These are phyloP conservation scores for Xylaria sp. DNA, from an alignment of 2,329 filamentous ascomycete genomes.

Conservation along the genomic window DNA sequence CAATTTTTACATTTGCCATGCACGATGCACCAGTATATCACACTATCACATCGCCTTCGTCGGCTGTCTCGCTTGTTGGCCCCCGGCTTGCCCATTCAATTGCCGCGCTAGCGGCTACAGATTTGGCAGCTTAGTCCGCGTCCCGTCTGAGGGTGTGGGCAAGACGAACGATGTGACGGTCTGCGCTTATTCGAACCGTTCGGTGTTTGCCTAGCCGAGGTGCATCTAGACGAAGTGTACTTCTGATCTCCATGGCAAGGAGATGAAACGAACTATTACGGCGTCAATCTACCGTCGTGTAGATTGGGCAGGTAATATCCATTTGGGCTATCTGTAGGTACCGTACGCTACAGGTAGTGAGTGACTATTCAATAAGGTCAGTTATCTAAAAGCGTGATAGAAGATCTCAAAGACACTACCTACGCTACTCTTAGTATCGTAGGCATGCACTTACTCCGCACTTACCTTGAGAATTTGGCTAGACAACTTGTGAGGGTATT, in stretches of 20 bases:
- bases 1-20: conserved; percentile 28
- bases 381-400: background rate
- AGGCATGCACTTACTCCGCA: background rate
- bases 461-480: background rate
- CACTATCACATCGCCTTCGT: conserved; percentile 39
- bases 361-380: no score
- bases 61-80: conserved; percentile 28
- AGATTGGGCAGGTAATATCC: background rate
- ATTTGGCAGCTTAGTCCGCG: conserved; percentile 6
- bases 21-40: conserved; percentile 48
- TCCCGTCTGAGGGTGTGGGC: background rate
- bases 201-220: conserved; percentile 17
- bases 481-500: background rate
- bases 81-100: conserved; percentile 31
- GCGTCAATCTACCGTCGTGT: background rate
- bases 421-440: no score
- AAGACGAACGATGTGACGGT: conserved; percentile 2
- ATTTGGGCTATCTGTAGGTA: background rate
- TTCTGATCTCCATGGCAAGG: background rate
- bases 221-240: conserved; percentile 8
- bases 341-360: background rate
- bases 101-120: conserved; percentile 34
- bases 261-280: conserved; percentile 1
- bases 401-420: background rate
- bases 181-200: conserved; percentile 23